A percentile compares a stretch with the other conserved stretches of the same genome.
phyloP scores from a whole-genome alignment of 148 eudicot genomes.

The Nepenthes mirabilis region DNA sequence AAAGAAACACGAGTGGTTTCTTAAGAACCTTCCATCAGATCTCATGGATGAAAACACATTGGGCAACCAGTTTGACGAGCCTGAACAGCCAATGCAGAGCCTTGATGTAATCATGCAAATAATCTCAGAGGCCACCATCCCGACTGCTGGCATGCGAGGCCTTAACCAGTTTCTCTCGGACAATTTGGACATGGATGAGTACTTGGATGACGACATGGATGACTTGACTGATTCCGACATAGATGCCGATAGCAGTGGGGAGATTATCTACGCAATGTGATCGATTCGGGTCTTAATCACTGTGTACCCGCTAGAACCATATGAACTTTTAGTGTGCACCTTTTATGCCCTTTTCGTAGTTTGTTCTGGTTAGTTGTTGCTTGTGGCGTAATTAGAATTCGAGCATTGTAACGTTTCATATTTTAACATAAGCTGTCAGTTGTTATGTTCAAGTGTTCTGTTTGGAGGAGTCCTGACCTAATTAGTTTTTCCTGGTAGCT shows the following conservation, averaged over 20 bases:
- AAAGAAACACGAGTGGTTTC: slow-evolving; percentile 69
- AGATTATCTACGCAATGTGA: slow-evolving; percentile 82
- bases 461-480: too few relatives aligned
- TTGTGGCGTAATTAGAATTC: too few relatives aligned
- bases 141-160: slow-evolving; percentile 54
- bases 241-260: slow-evolving; percentile 91
- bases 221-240: slow-evolving; percentile 77
- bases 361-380: too few relatives aligned
- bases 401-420: too few relatives aligned
- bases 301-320: too few relatives aligned
- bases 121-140: slow-evolving; percentile 85
- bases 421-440: too few relatives aligned
- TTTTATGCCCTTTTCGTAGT: too few relatives aligned
- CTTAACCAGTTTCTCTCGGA: slow-evolving; percentile 21
- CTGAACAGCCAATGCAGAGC: slow-evolving; percentile 90
- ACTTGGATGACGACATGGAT: slow-evolving; percentile 33
- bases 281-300: not conserved
- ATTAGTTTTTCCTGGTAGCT: too few relatives aligned
- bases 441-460: too few relatives aligned
- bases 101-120: slow-evolving; percentile 73
- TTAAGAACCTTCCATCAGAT: slow-evolving; percentile 76
- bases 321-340: too few relatives aligned
- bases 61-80: slow-evolving; percentile 74
- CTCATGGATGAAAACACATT: slow-evolving; percentile 53
- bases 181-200: slow-evolving; percentile 57